These are phyloP conservation scores for Tetraselmis chui DNA, from an alignment of 139 green algal species.

Conservation along the genomic window DNA sequence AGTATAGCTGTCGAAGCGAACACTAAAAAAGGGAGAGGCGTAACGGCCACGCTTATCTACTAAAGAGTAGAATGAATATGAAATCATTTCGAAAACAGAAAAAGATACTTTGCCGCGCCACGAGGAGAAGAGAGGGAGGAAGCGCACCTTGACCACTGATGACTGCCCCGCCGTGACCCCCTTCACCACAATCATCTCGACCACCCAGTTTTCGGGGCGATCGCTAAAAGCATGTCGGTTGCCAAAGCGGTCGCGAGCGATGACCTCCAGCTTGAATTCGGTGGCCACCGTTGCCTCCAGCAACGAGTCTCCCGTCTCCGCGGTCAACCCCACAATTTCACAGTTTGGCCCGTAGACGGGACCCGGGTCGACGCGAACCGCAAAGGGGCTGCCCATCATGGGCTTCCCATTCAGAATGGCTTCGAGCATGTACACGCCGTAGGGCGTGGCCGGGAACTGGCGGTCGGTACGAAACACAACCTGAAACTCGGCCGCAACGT, in stretches of 20 bases:
- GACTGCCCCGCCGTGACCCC: not conserved
- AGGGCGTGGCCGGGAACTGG: conserved; percentile 4
- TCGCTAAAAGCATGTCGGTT: not conserved
- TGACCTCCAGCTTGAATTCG: not conserved
- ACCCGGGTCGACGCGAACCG: not conserved
- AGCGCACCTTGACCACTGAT: not conserved
- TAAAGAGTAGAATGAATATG: too few relatives aligned
- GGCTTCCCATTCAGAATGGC: conserved; percentile 7
- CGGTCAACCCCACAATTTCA: conserved; percentile 2
- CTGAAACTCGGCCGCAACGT: not conserved
- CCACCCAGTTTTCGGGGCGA: not conserved
- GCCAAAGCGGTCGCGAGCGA: not conserved
- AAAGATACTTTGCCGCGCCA: too few relatives aligned
- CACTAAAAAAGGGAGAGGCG: too few relatives aligned
- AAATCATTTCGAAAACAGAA: too few relatives aligned
- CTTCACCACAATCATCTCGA: not conserved
- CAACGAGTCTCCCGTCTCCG: not conserved
- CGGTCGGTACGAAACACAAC: not conserved
- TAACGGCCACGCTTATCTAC: too few relatives aligned
- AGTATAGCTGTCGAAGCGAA: too few relatives aligned
- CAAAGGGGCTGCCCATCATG: not conserved
- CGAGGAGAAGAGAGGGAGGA: too few relatives aligned
- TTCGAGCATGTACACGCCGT: conserved; percentile 5
- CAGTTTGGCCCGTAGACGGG: conserved; percentile 5
- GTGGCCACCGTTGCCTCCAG: not conserved